Base-by-base conservation (phyloP, 106 monocot species). In the Platanthera guangdongensis region DNA sequence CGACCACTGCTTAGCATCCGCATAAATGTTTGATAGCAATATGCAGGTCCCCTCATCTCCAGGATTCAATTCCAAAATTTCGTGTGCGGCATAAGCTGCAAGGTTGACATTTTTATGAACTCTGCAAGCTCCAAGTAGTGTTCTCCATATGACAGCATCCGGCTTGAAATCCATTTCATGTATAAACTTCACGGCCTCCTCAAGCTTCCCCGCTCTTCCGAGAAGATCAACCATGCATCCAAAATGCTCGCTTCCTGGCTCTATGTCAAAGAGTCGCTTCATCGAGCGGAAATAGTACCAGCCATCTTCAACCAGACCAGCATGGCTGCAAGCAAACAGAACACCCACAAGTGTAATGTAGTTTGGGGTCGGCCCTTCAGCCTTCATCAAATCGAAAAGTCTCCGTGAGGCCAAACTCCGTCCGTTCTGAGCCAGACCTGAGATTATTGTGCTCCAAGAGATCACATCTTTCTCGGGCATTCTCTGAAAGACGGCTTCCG, bases 361-460 rank as follows among this genome's bases (percentile, higher is more conserved):
- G 49, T 93, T 93, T 4, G 90, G 90, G 11, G 73, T 88, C 2
- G 75, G 13, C 13, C 84, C 85, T 2, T n/a, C 52, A 0, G 28
- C 28, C 50, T 80, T 81, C 90, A 88, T 93, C 19, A 49, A 74
- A 6, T 85, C 80, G 46, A 90, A 93, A 6, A 88, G 81, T 19
- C 50, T 52, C 77, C 90, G 63, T 18, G 93, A 86, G 22, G 85
- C 89, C 15, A 63, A 13, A 47, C 87, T 86, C 65, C 80, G 79
- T 25, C 87, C 93, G 52, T 90, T 93, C 74, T 88, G 90, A 55
- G 88, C 93, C 63, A 93, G 72, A 21, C 93, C 90, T 0, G 90
- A 84, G 12, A 93, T 90, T 86, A 93, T 90, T 3, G 90, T 90
- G 67, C 93, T 93, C 93, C 93, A 92, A 12, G 87, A 92, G 28